Conservation (phyloP, 176 grass and related monocot species). For the Hsuehochloa calcarea region DNA sequence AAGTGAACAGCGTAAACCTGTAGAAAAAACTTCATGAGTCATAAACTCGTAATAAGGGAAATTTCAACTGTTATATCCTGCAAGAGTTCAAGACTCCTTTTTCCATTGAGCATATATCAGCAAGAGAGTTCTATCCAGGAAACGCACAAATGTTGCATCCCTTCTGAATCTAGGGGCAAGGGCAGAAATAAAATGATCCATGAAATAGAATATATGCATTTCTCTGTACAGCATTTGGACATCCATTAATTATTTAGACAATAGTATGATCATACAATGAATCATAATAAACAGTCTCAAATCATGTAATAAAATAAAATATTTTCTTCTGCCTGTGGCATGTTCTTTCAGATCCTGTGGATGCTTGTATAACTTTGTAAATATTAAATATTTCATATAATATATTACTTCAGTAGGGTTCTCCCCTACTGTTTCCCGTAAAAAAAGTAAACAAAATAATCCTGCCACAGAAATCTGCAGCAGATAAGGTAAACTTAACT, state of each 20-base stretch:
- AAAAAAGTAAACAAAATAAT: background rate
- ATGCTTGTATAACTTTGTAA: too few species aligned
- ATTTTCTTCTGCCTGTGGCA: too few species aligned
- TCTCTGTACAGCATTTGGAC: background rate
- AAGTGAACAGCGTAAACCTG: conserved; percentile 93
- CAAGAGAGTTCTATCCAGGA: background rate
- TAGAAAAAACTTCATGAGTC: background rate
- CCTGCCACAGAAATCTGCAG: background rate
- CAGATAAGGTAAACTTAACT: background rate
- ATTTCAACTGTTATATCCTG: background rate
- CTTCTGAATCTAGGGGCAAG: background rate
- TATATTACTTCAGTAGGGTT: too few species aligned
- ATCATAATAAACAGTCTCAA: background rate
- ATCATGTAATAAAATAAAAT: background rate
- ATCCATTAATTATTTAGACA: background rate
- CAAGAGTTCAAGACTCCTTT: background rate
- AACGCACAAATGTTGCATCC: background rate
- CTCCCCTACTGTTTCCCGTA: too few species aligned
- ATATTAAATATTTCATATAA: too few species aligned
- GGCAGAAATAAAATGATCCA: background rate
- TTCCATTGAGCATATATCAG: background rate
- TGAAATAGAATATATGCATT: background rate
- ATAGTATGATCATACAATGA: background rate
- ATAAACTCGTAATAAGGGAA: background rate
- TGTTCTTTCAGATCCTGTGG: too few species aligned